These are phyloP conservation scores for Melampsora americana DNA, from an alignment of 1,284 basidiomycete genomes.

Conservation along the genomic window DNA sequence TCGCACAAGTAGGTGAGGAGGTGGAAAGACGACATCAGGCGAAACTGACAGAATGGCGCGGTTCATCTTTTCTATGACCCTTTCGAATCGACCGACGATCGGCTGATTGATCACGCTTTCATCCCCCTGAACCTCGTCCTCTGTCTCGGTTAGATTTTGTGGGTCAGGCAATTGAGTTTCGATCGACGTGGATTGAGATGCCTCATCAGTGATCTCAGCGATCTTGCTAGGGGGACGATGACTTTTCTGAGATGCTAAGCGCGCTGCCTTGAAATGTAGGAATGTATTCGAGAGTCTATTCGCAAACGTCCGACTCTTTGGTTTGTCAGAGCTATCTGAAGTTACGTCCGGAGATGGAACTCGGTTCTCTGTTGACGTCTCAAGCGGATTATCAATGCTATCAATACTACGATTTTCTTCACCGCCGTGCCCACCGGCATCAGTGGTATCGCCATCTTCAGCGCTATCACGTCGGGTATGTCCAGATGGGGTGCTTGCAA, in stretches of 20 bases:
- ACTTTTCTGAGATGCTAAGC: neutral
- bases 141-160: neutral
- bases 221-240: neutral
- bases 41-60: conserved; percentile 42
- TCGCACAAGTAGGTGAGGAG: conserved; percentile 46
- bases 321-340: neutral
- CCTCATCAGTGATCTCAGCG: neutral
- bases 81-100: conserved; percentile 43
- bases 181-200: neutral
- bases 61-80: conserved; percentile 46
- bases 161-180: neutral
- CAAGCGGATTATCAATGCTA: neutral
- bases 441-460: neutral
- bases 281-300: neutral
- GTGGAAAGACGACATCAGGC: conserved; percentile 45
- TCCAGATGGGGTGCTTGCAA: neutral
- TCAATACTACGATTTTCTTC: conserved; percentile 1
- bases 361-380: too few relatives aligned
- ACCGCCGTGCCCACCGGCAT: neutral
- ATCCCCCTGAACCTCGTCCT: neutral
- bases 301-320: neutral
- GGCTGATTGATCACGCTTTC: neutral
- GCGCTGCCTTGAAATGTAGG: neutral
- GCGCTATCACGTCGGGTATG: neutral
- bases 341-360: neutral